A percentile compares a stretch with the other conserved stretches of the same genome.
These are phyloP conservation scores for Coccinonectria pachysandricola DNA, from an alignment of 2,329 filamentous ascomycete species.

Conservation along the genomic window DNA sequence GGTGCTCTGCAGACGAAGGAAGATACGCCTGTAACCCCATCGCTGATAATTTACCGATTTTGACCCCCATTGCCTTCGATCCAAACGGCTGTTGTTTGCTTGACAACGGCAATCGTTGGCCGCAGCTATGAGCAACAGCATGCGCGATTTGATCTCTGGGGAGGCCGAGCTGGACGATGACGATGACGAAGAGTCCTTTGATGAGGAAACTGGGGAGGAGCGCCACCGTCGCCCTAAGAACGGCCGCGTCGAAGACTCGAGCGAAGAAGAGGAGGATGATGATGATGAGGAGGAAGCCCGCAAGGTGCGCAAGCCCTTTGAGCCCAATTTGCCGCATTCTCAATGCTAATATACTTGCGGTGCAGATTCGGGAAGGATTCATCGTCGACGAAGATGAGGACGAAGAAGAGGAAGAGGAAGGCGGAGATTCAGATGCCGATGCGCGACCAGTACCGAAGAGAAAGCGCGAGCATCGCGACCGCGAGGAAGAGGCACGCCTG, in stretches of 20 bases:
- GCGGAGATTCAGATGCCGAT: constrained; percentile 44
- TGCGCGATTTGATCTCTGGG: constrained; percentile 71
- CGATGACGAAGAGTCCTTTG: constrained; percentile 74
- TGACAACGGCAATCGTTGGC: constrained; percentile 15
- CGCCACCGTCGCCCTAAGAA: constrained; percentile 32
- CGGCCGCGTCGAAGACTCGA: constrained; percentile 61
- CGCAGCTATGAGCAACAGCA: constrained; percentile 48
- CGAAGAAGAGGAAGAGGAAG: constrained; percentile 62
- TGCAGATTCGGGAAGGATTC: constrained; percentile 81
- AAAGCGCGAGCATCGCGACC: constrained; percentile 67
- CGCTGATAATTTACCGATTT: no score
- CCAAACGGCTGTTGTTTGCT: constrained; percentile 16
- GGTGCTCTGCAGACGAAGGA: no score
- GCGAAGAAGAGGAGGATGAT: constrained; percentile 85
- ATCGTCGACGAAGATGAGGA: constrained; percentile 90
- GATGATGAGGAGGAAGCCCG: constrained; percentile 80
- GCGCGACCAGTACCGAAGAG: constrained; percentile 49
- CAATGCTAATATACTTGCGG: constrained; percentile 7
- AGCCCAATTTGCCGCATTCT: background rate
- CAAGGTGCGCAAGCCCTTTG: constrained; percentile 42
- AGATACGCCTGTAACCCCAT: no score
- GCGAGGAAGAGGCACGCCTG: constrained; percentile 76
- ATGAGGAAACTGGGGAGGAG: constrained; percentile 61
- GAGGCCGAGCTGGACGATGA: constrained; percentile 81
- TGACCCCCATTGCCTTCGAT: no score